phyloP scores from a whole-genome alignment of 2,329 filamentous ascomycete genomes.

The Xylaria sp. region DNA sequence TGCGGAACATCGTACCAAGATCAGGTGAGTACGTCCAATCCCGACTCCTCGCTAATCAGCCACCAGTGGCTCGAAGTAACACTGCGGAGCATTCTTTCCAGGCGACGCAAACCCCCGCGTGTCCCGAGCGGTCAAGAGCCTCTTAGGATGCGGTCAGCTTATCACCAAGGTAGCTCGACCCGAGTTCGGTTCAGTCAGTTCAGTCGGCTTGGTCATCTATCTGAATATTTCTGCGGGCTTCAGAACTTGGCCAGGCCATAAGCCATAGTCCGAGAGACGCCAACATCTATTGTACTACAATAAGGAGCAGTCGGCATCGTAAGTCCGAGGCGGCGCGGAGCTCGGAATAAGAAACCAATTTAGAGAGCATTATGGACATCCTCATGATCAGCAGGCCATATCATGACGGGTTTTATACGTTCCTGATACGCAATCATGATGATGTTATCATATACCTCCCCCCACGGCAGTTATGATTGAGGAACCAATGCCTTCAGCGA shows the following conservation, averaged over 20 bases:
- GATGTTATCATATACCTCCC: constrained; percentile 1
- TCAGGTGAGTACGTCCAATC: constrained; percentile 21
- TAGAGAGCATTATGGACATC: neutral
- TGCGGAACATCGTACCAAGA: constrained; percentile 25
- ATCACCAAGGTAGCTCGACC: constrained; percentile 14
- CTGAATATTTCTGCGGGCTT: constrained; percentile 21
- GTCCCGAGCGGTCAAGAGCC: constrained; percentile 10
- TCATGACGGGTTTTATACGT: neutral
- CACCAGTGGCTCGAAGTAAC: constrained; percentile 14
- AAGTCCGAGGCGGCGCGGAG: constrained; percentile 24
- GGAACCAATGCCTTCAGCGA: neutral
- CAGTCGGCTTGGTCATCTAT: constrained; percentile 34
- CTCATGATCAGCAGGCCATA: constrained; percentile 26
- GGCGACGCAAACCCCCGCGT: constrained; percentile 21
- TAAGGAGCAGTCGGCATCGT: constrained; percentile 17
- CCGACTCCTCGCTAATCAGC: constrained; percentile 9
- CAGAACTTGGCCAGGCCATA: constrained; percentile 8
- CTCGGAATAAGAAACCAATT: constrained; percentile 19
- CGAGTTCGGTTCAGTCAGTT: neutral
- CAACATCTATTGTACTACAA: neutral
- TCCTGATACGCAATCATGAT: constrained; percentile 17
- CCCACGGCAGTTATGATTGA: neutral
- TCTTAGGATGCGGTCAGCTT: constrained; percentile 31
- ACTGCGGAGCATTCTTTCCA: constrained; percentile 25
- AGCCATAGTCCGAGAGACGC: constrained; percentile 24